Evolutionary conservation across 1,284 basidiomycete species (phyloP).

Genomic region (Earliella scabrosa): DNA sequence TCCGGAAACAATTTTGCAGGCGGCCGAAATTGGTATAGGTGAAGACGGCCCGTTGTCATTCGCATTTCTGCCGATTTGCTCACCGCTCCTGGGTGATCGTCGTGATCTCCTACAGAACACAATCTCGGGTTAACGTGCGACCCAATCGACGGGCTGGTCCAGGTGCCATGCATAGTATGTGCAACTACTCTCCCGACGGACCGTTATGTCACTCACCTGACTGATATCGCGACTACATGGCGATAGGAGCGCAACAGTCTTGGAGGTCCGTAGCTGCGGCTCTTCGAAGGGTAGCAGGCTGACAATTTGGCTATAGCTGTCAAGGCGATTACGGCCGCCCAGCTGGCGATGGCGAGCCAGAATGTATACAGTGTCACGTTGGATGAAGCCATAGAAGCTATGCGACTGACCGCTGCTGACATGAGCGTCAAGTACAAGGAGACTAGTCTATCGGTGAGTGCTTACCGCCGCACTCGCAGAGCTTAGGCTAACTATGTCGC

Average conservation of each 20-base stretch:
- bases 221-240: constrained; percentile 1
- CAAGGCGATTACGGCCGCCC: constrained; percentile 91
- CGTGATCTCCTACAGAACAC: constrained; percentile 56
- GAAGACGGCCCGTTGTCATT: constrained; percentile 30
- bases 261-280: constrained; percentile 56
- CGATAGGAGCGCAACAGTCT: constrained; percentile 84
- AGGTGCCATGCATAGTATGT: constrained; percentile 92
- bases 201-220: not conserved
- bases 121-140: constrained; percentile 92
- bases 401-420: constrained; percentile 88
- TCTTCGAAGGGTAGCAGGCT: not conserved
- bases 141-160: constrained; percentile 90
- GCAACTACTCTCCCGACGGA: not conserved
- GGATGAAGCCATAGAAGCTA: constrained; percentile 96
- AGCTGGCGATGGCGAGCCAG: constrained; percentile 90
- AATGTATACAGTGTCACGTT: constrained; percentile 88
- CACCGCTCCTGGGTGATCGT: constrained; percentile 3
- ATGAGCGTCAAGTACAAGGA: constrained; percentile 94
- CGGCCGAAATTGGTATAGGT: constrained; percentile 95
- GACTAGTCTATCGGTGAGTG: constrained; percentile 82
- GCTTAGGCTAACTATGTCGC: not conserved
- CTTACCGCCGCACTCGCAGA: not conserved
- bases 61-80: not conserved
- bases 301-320: constrained; percentile 57
- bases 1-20: constrained; percentile 83